Percentiles rank a stretch among this genome's conserved stretches.
phyloP scores from a whole-genome alignment of 176 grass and related monocot species.

The Lolium multiflorum region DNA sequence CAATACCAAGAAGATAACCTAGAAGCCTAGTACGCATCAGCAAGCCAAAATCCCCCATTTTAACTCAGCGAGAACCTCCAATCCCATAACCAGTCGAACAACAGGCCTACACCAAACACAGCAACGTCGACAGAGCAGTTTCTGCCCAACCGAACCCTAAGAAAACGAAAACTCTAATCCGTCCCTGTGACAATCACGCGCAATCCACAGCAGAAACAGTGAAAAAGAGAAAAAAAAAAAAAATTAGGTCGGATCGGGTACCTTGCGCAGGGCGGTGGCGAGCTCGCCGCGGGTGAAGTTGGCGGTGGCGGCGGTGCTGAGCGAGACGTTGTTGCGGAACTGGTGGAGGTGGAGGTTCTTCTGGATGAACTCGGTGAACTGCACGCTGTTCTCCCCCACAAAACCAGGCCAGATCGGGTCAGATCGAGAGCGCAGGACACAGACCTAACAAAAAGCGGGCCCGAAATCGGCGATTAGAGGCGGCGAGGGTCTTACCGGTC shows the following conservation, averaged over 20 bases:
- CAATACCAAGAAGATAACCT: no score
- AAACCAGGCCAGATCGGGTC: slow-evolving; percentile 35
- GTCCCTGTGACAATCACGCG: not conserved
- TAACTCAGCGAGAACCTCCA: not conserved
- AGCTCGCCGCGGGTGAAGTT: slow-evolving; percentile 99
- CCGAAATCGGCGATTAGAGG: not conserved
- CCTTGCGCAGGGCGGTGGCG: slow-evolving; percentile 89
- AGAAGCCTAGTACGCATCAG: not conserved
- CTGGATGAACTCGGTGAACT: slow-evolving; percentile 99
- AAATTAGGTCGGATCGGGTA: slow-evolving; percentile 10
- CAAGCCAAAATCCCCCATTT: not conserved
- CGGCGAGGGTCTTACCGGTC: slow-evolving; percentile 57
- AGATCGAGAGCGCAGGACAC: slow-evolving; percentile 23
- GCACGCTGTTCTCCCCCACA: slow-evolving; percentile 56
- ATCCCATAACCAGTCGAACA: not conserved
- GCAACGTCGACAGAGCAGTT: not conserved
- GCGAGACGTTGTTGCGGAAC: slow-evolving; percentile 93
- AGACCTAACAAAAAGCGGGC: not conserved
- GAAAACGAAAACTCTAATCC: not conserved
- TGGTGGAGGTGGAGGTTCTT: slow-evolving; percentile 96
- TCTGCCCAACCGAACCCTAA: not conserved
- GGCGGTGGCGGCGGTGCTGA: slow-evolving; percentile 84
- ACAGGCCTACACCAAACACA: not conserved
- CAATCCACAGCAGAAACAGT: not conserved
- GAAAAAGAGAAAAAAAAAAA: not conserved